These are phyloP conservation scores for Aureobasidium sp. DNA, from an alignment of 2,329 filamentous ascomycete genomes.

Conservation along the genomic window DNA sequence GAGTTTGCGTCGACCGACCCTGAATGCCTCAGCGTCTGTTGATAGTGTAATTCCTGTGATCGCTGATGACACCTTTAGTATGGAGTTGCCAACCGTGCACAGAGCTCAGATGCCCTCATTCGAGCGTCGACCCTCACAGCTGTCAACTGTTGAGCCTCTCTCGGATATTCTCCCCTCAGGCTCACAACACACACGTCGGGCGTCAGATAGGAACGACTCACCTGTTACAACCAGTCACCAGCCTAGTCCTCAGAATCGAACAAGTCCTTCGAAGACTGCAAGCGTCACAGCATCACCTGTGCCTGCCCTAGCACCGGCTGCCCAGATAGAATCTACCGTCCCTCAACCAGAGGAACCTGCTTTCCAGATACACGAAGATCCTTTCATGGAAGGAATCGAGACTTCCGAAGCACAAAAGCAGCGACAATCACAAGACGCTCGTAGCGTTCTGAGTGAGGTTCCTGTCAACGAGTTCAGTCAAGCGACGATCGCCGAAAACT, in stretches of 20 bases:
- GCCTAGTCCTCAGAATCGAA: constrained; percentile 17
- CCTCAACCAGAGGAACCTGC: constrained; percentile 22
- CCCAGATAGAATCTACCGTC: background rate
- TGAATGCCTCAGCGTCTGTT: constrained; percentile 34
- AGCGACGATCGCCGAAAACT: background rate
- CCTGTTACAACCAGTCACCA: constrained; percentile 13
- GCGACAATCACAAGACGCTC: constrained; percentile 29
- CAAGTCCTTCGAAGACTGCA: constrained; percentile 25
- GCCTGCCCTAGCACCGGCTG: background rate
- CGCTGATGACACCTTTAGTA: constrained; percentile 43
- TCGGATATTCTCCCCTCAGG: background rate
- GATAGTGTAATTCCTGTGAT: constrained; percentile 33
- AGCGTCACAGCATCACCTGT: constrained; percentile 26
- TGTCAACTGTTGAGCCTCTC: background rate
- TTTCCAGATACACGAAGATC: constrained; percentile 49
- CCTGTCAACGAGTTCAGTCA: constrained; percentile 38
- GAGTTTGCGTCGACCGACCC: constrained; percentile 28
- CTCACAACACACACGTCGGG: background rate
- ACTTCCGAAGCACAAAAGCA: constrained; percentile 24
- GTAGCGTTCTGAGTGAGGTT: constrained; percentile 42
- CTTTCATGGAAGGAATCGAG: constrained; percentile 36
- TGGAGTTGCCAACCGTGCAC: constrained; percentile 41
- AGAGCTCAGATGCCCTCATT: constrained; percentile 23
- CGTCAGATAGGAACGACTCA: constrained; percentile 12
- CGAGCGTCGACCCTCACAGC: constrained; percentile 5